Evolutionary conservation across 1,139 yeast species (phyloP), one percentile per base, ranked within the genome.

Genomic region (Geotrichum histeridarum): DNA sequence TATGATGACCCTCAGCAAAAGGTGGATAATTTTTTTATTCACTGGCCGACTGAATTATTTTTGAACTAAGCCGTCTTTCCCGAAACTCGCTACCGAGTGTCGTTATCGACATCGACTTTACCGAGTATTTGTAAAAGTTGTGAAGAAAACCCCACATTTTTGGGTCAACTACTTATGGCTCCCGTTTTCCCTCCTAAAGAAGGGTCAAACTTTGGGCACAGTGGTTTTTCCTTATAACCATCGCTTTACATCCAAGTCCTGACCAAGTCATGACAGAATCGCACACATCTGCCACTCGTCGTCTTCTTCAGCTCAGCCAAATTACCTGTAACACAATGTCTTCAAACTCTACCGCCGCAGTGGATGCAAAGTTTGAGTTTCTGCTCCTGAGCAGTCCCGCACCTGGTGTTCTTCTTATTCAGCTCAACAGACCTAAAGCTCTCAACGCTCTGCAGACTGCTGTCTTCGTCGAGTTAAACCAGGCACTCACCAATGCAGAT

Each of bases 341-440:
- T 15, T n/a, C 48, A 12, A 44, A 44, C 48, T 18, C 39, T n/a
- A 12, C 27, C 7, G 63, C 63, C 36, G 58, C 67, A 18, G 62
- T 67, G 11, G 68, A 71, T 6, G 67, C 61, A 31, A 65, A 71
- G 14, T 74, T 69, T 61, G 73, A 74, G 59, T 63, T 67, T 61
- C 70, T 76, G 46, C 60, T 72, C 36, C 70, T 73, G 4, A 70
- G 77, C 15, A 65, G 63, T 50, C 79, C 79, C 8, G 64, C 67
- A 1, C 57, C 66, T 1, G 77, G 77, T 14, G 80, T 77, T 14
- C 65, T 73, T 1, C 70, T 71, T 55, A 80, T 84, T 61, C 79
- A 84, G 30, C 70, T 84, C 56, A 82, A 84, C 70, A 74, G 86
- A 46, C 89, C 91, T 38, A 72, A 75, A 60, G 82, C 81, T 47